Conservation (phyloP, 2,329 filamentous ascomycete genomes). For the Purpureocillium lavendulum region DNA sequence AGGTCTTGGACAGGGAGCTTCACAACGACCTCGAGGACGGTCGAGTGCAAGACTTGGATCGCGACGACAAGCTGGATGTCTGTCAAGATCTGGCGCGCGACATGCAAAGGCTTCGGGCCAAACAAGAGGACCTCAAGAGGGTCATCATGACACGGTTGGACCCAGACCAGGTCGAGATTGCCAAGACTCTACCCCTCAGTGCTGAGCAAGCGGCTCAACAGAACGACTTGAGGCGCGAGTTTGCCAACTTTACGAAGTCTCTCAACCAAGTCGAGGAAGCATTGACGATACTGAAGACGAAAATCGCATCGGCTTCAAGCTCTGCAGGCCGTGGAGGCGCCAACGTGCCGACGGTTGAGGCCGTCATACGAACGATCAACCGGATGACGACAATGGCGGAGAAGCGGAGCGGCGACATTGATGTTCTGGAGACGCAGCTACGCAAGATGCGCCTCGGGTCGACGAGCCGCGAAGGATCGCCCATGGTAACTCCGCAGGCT, state of each 20-base stretch:
- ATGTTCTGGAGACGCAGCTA: constrained; percentile 82
- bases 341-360: constrained; percentile 76
- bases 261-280: constrained; percentile 74
- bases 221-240: constrained; percentile 70
- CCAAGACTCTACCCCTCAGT: constrained; percentile 66
- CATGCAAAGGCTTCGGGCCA: constrained; percentile 61
- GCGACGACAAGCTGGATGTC: constrained; percentile 59
- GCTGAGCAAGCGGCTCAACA: constrained; percentile 80
- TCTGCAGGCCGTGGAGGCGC: constrained; percentile 34
- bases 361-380: constrained; percentile 80
- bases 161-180: constrained; percentile 54
- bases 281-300: constrained; percentile 69
- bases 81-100: constrained; percentile 64
- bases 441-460: constrained; percentile 55
- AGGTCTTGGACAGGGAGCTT: constrained; percentile 57
- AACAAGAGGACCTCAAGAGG: constrained; percentile 70
- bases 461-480: constrained; percentile 33
- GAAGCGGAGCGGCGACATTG: constrained; percentile 82
- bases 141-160: constrained; percentile 64
- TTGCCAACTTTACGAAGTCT: constrained; percentile 63
- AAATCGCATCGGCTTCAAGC: constrained; percentile 53
- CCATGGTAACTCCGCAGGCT: constrained; percentile 28
- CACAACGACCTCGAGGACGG: constrained; percentile 56
- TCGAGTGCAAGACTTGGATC: constrained; percentile 58
- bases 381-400: constrained; percentile 93